Conservation (phyloP, 371 early-diverging fungal species). For the Saksenaea vasiformis region DNA sequence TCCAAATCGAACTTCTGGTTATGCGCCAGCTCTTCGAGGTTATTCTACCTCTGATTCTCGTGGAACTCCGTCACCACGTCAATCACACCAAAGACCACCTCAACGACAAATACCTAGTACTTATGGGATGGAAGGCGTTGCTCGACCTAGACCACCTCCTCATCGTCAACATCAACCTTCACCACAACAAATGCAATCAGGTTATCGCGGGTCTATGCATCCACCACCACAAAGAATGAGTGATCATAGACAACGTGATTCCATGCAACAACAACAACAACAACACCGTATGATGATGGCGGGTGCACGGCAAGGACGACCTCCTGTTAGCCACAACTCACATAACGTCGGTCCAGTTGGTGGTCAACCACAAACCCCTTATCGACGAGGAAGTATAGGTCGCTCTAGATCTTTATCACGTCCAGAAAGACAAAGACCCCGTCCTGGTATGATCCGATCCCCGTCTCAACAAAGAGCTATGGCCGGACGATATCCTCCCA, state of each 20-base stretch:
- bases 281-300: conserved; percentile 1
- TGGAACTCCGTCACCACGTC: background rate
- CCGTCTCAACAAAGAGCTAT: conserved; percentile 22
- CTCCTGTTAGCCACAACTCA: background rate
- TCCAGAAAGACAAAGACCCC: conserved; percentile 49
- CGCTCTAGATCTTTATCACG: conserved; percentile 44
- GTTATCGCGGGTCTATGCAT: background rate
- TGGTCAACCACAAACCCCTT: background rate
- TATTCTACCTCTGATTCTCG: background rate
- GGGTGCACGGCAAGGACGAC: background rate
- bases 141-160: background rate
- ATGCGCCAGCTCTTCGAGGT: background rate
- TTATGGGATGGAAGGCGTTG: background rate
- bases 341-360: background rate
- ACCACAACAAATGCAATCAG: background rate
- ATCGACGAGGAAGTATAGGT: conserved; percentile 17
- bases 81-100: background rate
- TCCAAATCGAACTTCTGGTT: background rate
- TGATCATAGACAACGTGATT: background rate
- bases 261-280: background rate
- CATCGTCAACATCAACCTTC: background rate
- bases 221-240: background rate
- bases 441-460: conserved; percentile 46
- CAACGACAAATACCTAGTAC: background rate
- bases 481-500: background rate